A percentile compares a stretch with the other conserved stretches of the same genome.
phyloP scores from a whole-genome alignment of 164 flowering plant genomes.

The Vitis labrusca region DNA sequence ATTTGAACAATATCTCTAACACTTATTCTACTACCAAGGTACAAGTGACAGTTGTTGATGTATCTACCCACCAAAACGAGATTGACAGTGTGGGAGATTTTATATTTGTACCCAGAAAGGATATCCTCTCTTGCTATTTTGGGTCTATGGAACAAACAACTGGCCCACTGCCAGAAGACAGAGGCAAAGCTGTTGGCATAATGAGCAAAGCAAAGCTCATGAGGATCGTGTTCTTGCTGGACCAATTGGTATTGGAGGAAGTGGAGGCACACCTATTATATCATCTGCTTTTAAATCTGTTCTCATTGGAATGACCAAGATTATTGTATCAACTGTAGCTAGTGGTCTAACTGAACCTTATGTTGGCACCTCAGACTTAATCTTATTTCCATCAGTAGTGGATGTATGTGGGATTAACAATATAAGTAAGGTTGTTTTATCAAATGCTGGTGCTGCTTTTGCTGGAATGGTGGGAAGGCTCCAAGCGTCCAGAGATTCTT shows the following conservation, averaged over 20 bases:
- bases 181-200: slow-evolving; percentile 71
- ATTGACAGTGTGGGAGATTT: neutral
- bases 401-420: slow-evolving; percentile 87
- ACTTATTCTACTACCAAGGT: slow-evolving; percentile 35
- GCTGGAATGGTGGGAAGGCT: slow-evolving; percentile 67
- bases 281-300: slow-evolving; percentile 71
- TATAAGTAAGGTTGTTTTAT: slow-evolving; percentile 65
- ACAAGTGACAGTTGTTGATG: slow-evolving; percentile 72
- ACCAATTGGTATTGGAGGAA: slow-evolving; percentile 86
- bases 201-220: slow-evolving; percentile 68
- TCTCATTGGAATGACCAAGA: slow-evolving; percentile 80
- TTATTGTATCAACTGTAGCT: slow-evolving; percentile 86
- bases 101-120: too few species aligned
- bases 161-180: slow-evolving; percentile 56
- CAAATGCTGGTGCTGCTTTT: slow-evolving; percentile 88
- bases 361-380: slow-evolving; percentile 74
- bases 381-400: slow-evolving; percentile 86
- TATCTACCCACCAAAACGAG: slow-evolving; percentile 53
- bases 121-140: too few species aligned
- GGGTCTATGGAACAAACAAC: slow-evolving; percentile 5
- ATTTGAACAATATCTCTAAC: slow-evolving; percentile 39
- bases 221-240: slow-evolving; percentile 54
- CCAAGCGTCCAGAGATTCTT: too few species aligned
- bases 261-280: slow-evolving; percentile 83
- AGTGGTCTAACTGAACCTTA: slow-evolving; percentile 84